Evolutionary conservation across 2,329 filamentous ascomycete species (phyloP), one percentile per base, ranked within the genome.

Genomic region (Emydomyces testavorans): DNA sequence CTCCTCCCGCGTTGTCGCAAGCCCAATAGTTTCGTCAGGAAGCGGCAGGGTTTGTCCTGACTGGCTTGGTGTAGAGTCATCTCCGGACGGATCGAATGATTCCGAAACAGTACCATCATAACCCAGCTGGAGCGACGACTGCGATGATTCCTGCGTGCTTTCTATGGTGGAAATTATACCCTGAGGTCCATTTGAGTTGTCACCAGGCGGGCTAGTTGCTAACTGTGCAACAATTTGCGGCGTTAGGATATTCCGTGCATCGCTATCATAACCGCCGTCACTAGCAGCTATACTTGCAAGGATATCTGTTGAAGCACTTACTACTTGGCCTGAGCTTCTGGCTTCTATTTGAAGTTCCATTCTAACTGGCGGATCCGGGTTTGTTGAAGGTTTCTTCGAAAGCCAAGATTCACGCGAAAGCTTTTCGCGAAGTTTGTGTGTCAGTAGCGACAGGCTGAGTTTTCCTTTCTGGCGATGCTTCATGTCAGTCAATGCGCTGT

Each of bases 201-300:
- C 50, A 24, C 32, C 21, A 26, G 43, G 37, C 23, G 50, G 37
- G 13, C 53, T 52, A 35, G 49, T 29, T 8, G 34, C 36, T 18
- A 50, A 46, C 29, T 56, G 54, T 15, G 44, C 52, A 16, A 50
- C 51, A 11, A 61, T 57, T 18, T 56, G 59, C 20, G 66, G 64
- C 10, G 61, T 67, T 11, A 57, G 48, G 35, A 69, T 62, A 31
- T 51, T 64, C 26, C 64, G 64, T 8, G 66, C 66, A 56, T 69
- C 66, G 40, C 66, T 69, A 48, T 69, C 66, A 50, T 69, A 69
- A 6, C 59, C 64, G 46, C 56, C 57, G 29, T 65, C 65, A 29
- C 61, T 69, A 53, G 62, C 59, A 48, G 66, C 50, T 43, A 62
- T 65, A 45, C 61, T 60, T 34, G 59, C 62, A 28, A 60, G 42